Conservation (phyloP, 2,329 filamentous ascomycete species). For the Penicillium sp. region DNA sequence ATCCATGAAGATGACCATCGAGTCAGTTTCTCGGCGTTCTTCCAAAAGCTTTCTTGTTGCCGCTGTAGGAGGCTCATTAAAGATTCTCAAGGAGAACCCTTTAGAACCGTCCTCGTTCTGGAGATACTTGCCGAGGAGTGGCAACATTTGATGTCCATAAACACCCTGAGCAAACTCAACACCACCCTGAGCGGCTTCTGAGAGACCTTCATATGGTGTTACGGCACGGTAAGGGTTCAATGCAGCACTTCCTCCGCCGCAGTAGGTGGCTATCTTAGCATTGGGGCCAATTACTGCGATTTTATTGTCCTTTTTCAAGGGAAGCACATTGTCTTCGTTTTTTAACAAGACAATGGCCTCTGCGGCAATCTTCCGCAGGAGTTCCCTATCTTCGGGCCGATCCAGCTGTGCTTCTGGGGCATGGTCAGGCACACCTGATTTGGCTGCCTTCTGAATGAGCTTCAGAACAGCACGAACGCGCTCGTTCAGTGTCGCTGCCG, state of each 20-base stretch:
- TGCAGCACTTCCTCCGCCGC: slow-evolving; percentile 67
- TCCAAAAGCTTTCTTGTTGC: slow-evolving; percentile 55
- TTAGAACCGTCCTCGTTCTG: slow-evolving; percentile 53
- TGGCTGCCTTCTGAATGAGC: slow-evolving; percentile 59
- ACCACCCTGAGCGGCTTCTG: neutral
- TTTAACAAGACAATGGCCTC: slow-evolving; percentile 73
- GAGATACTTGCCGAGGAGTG: slow-evolving; percentile 57
- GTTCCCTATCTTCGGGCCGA: slow-evolving; percentile 61
- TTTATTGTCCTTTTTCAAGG: slow-evolving; percentile 50
- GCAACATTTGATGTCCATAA: slow-evolving; percentile 48
- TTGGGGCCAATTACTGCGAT: slow-evolving; percentile 58
- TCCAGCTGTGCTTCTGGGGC: slow-evolving; percentile 58
- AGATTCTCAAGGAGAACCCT: slow-evolving; percentile 65
- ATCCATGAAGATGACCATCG: slow-evolving; percentile 52
- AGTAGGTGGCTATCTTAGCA: slow-evolving; percentile 47
- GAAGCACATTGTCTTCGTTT: slow-evolving; percentile 67
- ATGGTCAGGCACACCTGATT: slow-evolving; percentile 57
- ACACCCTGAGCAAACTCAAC: slow-evolving; percentile 9
- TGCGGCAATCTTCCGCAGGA: slow-evolving; percentile 67
- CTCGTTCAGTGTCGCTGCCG: slow-evolving; percentile 56
- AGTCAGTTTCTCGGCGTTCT: slow-evolving; percentile 44
- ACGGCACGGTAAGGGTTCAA: slow-evolving; percentile 46
- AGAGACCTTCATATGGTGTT: slow-evolving; percentile 43
- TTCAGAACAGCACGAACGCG: slow-evolving; percentile 59
- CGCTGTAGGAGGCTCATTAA: slow-evolving; percentile 58